Evolutionary conservation across 2,329 filamentous ascomycete genomes (phyloP), one percentile per base, ranked within the genome.

Genomic region (Aspergillus chevalieri): DNA sequence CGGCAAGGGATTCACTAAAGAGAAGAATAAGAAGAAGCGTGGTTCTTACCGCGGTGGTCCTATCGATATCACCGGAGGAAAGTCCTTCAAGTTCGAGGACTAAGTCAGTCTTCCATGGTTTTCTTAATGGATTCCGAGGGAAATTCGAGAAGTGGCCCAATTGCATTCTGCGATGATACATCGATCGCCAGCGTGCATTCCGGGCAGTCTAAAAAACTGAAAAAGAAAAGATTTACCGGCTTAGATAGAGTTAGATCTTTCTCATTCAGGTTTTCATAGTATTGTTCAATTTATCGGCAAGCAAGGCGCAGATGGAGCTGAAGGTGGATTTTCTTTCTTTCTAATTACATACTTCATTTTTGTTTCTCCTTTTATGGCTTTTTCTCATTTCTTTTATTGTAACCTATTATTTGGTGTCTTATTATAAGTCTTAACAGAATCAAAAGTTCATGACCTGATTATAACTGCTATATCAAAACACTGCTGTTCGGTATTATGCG

Each of bases 1-100:
- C 68, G 93, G 93, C 63, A 97, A 96, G 75, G 90, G 89, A 3
- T 98, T 98, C 74, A 97, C 92, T 52, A 98, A 98, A 78, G 93
- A 97, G 77, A 98, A 98, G 84, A 98, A 98, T 75, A 98, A 98
- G 79, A 93, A 90, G 80, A 91, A 90, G 79, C 80, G 84, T 60
- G 93, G 93, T 46, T 89, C 86, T 57, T 98, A 95, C 78, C 84
- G 87, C 44, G 93, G 93, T 42, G 93, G 93, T 6, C 72, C 80
- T 47, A 95, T 98, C 62, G 91, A 98, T 66, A 87, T 92, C 47
- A 73, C 79, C 12, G 83, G 85, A 17, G 86, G 86, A 56, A 91
- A 92, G 72, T 86, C 88, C 51, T 87, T 95, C 75, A 96, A 95
- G 75, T 98, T 98, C 71, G 90, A 96, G 2, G 88, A 95, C 63